phyloP scores from a whole-genome alignment of 352 stramenopile genomes.

The Phytophthora fragariaefolia region DNA sequence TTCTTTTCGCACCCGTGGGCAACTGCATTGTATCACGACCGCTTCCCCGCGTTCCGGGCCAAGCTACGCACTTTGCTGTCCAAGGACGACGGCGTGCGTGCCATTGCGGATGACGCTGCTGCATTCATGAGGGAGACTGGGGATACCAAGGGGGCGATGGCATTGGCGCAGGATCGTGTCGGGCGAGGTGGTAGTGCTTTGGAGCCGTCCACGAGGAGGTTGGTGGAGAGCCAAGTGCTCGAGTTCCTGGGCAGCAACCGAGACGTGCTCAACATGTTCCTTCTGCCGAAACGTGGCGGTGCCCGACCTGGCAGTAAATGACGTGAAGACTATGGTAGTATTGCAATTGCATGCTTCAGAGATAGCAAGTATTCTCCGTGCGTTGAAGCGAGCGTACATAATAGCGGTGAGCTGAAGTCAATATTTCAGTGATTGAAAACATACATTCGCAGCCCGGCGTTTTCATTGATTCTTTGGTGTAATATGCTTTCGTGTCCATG shows the following conservation, averaged over 20 bases:
- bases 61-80: constrained; percentile 61
- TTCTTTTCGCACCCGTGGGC: constrained; percentile 88
- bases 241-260: constrained; percentile 79
- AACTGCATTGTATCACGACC: constrained; percentile 77
- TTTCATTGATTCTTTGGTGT: too few relatives aligned
- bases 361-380: too few relatives aligned
- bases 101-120: constrained; percentile 66
- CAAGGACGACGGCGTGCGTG: constrained; percentile 73
- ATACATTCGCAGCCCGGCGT: too few relatives aligned
- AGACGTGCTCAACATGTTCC: constrained; percentile 85
- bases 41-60: constrained; percentile 75
- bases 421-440: too few relatives aligned
- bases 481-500: too few relatives aligned
- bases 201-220: constrained; percentile 70
- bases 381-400: too few relatives aligned
- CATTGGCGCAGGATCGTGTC: constrained; percentile 68
- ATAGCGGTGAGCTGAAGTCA: too few relatives aligned
- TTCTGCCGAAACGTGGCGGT: constrained; percentile 52
- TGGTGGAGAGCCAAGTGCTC: constrained; percentile 81
- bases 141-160: constrained; percentile 67
- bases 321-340: too few relatives aligned
- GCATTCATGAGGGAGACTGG: constrained; percentile 70
- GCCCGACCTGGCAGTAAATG: constrained; percentile 27
- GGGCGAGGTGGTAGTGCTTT: constrained; percentile 63
- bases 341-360: too few relatives aligned